Evolutionary conservation across 257 asterid species (phyloP), one percentile per base, ranked within the genome.

Genomic region (Mitragyna speciosa): DNA sequence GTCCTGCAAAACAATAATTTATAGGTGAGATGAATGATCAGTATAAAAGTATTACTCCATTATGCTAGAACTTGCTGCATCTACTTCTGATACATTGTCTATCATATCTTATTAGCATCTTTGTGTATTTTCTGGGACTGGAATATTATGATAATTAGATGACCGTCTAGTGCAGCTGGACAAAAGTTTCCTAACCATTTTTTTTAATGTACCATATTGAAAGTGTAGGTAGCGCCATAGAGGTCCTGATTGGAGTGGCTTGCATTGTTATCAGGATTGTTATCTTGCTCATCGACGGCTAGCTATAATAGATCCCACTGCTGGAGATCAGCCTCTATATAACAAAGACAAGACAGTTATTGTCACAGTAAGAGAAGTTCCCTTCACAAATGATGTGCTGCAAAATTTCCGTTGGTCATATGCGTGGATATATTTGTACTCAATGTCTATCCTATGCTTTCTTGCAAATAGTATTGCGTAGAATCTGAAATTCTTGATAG

Each of bases 201-300:
- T 73, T 61, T 70, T 77, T 82, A 64, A 48, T 80, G 54, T 80
- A 52, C 63, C 73, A 65, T 75, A 75, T 83, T 80, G 78, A 81
- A 78, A 79, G 17, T 82, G 78, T 81, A 96, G 98, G 93, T 86
- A 94, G 94, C 92, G 96, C 43, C 99, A 96, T 81, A 88, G 99
- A 87, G 99, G 98, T 73, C 99, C 99, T 82, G 99, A 94, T 76
- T 96, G 98, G 99, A 94, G 99, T 81, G 99, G 99, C 68, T 83
- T 96, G 90, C 96, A 94, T 82, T 83, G 90, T 77, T 92, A 96
- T 86, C 83, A 88, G 78, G 87, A 91, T 82, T 88, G 93, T 80
- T 94, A 96, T 88, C 98, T 96, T 82, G 96, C 97, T 84, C 99
- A 96, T 87, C 97, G 94, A 65, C 94, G 98, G 48, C 85, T 94